Base-by-base conservation (phyloP, 768 basidiomycete genomes). In the Tulasnella sp. region DNA sequence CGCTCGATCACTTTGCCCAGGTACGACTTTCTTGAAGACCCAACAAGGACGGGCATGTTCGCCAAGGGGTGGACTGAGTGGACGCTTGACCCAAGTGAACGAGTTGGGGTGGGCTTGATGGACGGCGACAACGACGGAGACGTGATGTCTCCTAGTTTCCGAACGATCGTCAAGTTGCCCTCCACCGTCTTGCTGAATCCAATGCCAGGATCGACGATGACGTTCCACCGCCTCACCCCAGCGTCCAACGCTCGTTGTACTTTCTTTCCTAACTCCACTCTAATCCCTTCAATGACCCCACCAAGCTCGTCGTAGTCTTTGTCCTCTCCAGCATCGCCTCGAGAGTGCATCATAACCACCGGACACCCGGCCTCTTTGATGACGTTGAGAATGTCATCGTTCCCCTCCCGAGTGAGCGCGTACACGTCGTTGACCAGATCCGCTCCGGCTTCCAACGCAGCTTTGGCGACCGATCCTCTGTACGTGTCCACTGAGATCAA, bases 371-470 rank as follows among this genome's bases (percentile, higher is more conserved):
- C 86, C 42, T 89, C 87, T 48, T 92, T 89, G 41, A 93, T 92
- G 37, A 92, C 85, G n/a, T 84, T 81, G 77, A 93, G 91, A 94
- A 97, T 94, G 77, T 88, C 86, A 14, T 82, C 82, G 82, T 91
- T 1, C 87, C 84, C 0, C 82, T 80, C 84, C 83, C 96, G 96
- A 0, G 92, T 90, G 80, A 95, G 93, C 0, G 92, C 92, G 83
- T 92, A 89, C 1, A 98, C 96, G 83, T 99, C 98, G 85, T 99
- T 99, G 88, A 99, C 93, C 84, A 94, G 94, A 83, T 93, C 95
- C 12, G 95, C 97, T 0, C 98, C 97, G 0, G 94, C 95, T 11
- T 98, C 87, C 2, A 94, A 93, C 1, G 89, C 90, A 75, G 89
- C 87, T 0, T 72, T 60, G 0, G 96, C 96, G 0, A 98, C 96